Base-by-base conservation (phyloP, 202 grass and related monocot species). In the Miscanthus sacchariflorus region DNA sequence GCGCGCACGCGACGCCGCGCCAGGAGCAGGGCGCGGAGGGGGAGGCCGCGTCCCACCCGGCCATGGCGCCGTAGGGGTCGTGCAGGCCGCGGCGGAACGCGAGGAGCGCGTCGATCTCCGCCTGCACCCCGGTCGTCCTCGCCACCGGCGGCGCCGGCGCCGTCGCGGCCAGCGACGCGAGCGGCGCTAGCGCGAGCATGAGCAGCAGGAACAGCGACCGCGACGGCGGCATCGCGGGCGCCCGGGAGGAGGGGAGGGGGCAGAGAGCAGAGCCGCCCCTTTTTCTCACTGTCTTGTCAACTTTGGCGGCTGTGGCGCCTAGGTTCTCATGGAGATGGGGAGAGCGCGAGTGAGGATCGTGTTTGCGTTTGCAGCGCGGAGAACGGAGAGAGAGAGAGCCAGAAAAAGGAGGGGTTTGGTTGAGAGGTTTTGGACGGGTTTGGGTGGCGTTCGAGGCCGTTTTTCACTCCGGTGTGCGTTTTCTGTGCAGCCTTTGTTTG, bases 1-100 rank as follows among this genome's bases (percentile, higher is more conserved):
- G 33, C 14, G 88, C 77, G 86, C 97, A 99, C 35, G 72, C 86
- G 19, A 99, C 83, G 74, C 97, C 97, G 8, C 94, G 92, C 97
- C 97, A 99, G 67, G 89, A 88, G 84, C 93, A 99, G 35, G 97
- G 97, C 43, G 97, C 93, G 49, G 81, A 90, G 5, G 89, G 61
- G 15, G 91, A 85, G 5, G 90, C 56, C 15, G 88, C 72, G 79
- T 96, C 74, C 97, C 93, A 99, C 6, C 90, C 78, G 45, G 88
- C 61, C 90, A 99, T 83, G 68, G 97, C 89, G 21, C 79, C 86
- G 68, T 93, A 88, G 7, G 97, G 94, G 79, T 99, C 91, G 44
- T 78, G 80, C 13, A 99, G 8, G 6, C 74, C 86, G 70, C 75
- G 81, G 4, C 91, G 89, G 88, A 99, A 96, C 19, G 90, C 88